Conservation (phyloP, 2,329 filamentous ascomycete species). For the Huntiella bhutanensis region DNA sequence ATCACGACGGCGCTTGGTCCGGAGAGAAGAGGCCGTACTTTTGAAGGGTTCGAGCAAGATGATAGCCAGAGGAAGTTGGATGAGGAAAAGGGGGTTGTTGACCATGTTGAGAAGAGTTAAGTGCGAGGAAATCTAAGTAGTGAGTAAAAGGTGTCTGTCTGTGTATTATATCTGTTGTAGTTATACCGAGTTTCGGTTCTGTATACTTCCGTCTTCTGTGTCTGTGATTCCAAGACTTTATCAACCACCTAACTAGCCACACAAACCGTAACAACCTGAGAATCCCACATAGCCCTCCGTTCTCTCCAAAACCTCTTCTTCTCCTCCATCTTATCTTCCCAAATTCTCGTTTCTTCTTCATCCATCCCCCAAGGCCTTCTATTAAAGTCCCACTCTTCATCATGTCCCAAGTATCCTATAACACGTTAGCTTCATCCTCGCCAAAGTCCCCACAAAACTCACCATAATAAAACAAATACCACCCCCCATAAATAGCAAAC, state of each 20-base stretch:
- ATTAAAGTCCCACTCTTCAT: not conserved
- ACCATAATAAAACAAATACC: constrained; percentile 6
- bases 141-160: not conserved
- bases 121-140: not conserved
- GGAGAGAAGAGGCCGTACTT: constrained; percentile 52
- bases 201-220: no score
- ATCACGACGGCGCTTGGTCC: constrained; percentile 51
- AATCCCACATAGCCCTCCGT: constrained; percentile 1
- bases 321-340: not conserved
- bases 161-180: not conserved
- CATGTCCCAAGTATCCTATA: constrained; percentile 1
- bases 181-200: no score
- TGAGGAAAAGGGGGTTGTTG: constrained; percentile 8
- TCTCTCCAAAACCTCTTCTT: not conserved
- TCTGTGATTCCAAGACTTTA: not conserved
- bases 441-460: not conserved
- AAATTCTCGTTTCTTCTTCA: not conserved
- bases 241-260: not conserved
- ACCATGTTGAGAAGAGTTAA: constrained; percentile 1
- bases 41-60: constrained; percentile 28
- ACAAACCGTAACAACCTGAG: not conserved
- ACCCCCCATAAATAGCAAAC: constrained; percentile 7
- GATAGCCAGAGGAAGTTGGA: constrained; percentile 10
- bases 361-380: not conserved
- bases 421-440: not conserved